Base-by-base conservation (phyloP, 1,284 basidiomycete species). In the Fomitopsis betulina region DNA sequence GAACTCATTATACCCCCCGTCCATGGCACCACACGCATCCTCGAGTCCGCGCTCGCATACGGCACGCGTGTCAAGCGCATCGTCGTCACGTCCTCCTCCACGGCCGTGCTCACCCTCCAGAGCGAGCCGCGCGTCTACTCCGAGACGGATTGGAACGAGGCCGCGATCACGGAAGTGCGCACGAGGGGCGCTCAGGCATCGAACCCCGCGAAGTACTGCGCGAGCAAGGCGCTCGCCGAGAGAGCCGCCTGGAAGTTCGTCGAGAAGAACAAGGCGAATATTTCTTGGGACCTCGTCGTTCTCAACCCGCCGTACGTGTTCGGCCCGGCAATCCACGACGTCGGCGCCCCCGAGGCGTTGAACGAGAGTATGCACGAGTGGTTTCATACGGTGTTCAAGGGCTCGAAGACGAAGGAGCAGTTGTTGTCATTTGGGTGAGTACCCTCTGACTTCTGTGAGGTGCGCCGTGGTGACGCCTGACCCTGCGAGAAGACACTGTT, bases 161-260 rank as follows among this genome's bases (percentile, higher is more conserved):
- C 77, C 40, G 77, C 81, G 3, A 70, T 82, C n/a, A 68, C 77
- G 23, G 73, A 79, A 50, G 75, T 87, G 19, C 76, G 81, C 65
- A 72, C 79, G 60, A 76, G 81, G 54, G 85, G 87, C 13, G 68
- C 68, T 19, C 75, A 78, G 15, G 80, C 84, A 0, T 53, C 71
- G 2, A 62, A 64, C 1, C 58, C 68, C 7, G 68, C 73, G 45
- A 84, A 81, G 66, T 90, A 88, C 67, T 70, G 75, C 45, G 82
- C 79, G 15, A 82, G 79, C 25, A 93, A 93, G 76, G 83, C 81
- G 5, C 73, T 93, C 1, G 89, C 90, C 1, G 91, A 94, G 69
- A 74, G 71, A 62, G 81, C 80, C 79, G 64, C 58, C 62, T 67
- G 64, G 63, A 75, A 81, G 45, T 86, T 86, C 58, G 70, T 79